Conservation (phyloP, 495 filamentous ascomycete species). For the Xylaria acuta region DNA sequence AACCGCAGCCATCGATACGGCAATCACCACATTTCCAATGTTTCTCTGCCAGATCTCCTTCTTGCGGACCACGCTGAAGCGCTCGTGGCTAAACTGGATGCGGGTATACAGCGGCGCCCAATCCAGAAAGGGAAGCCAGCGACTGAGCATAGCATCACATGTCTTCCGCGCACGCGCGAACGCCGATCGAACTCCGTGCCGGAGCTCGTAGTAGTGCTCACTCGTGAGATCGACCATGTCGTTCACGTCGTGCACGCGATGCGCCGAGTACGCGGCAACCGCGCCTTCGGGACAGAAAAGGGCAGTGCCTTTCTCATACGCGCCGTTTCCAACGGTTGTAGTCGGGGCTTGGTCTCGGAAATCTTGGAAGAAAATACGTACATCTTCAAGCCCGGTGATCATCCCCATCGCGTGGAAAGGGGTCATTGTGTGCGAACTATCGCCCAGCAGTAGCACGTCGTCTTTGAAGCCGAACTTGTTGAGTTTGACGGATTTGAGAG, state of each 20-base stretch:
- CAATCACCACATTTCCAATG: background rate
- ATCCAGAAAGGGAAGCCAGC: background rate
- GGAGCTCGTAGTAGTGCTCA: conserved; percentile 4
- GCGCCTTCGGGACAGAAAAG: background rate
- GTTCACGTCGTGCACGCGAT: background rate
- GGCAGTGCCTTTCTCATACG: background rate
- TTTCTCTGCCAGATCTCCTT: background rate
- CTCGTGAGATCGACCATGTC: background rate
- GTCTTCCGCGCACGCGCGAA: background rate
- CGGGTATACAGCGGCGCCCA: background rate
- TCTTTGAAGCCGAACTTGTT: conserved; percentile 71
- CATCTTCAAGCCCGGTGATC: conserved; percentile 73
- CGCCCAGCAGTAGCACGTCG: conserved; percentile 73
- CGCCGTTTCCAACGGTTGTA: background rate
- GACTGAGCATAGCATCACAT: background rate
- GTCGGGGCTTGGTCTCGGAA: background rate
- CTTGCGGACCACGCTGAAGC: background rate
- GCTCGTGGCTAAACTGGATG: background rate
- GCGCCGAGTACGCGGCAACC: background rate
- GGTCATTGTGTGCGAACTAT: conserved; percentile 84
- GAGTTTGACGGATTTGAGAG: conserved; percentile 78
- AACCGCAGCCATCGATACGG: background rate
- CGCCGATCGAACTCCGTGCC: background rate
- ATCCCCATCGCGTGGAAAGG: conserved; percentile 79
- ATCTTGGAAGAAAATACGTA: conserved; percentile 65